A percentile compares a stretch with the other conserved stretches of the same genome.
Conservation (phyloP, 768 basidiomycete species). For the Boletus edulis region DNA sequence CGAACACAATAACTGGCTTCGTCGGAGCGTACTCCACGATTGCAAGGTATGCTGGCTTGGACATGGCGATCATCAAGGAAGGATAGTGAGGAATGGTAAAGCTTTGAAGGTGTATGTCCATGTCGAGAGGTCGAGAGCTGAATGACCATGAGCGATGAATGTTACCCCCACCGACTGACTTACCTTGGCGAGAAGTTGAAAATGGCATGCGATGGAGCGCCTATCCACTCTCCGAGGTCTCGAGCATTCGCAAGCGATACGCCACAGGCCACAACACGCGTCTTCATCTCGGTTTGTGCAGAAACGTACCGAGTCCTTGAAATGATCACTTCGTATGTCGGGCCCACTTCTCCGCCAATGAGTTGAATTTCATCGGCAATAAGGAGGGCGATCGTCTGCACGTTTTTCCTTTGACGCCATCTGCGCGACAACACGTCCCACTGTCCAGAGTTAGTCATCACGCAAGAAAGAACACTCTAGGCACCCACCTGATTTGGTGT, state of each 20-base stretch:
- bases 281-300: conserved; percentile 89
- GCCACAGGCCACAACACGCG: conserved; percentile 91
- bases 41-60: conserved; percentile 94
- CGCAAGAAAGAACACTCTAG: background rate
- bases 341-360: conserved; percentile 92
- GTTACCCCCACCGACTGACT: conserved; percentile 5
- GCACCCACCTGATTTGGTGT: conserved; percentile 80
- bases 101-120: conserved; percentile 96
- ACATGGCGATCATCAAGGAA: conserved; percentile 98
- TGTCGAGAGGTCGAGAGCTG: conserved; percentile 92
- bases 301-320: conserved; percentile 97
- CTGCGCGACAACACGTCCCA: conserved; percentile 95
- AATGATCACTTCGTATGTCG: conserved; percentile 94
- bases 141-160: conserved; percentile 13
- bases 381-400: conserved; percentile 87
- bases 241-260: conserved; percentile 95
- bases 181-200: conserved; percentile 97
- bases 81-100: conserved; percentile 98
- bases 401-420: conserved; percentile 97
- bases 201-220: conserved; percentile 87
- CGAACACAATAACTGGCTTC: conserved; percentile 90
- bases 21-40: conserved; percentile 83
- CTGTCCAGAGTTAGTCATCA: conserved; percentile 36
- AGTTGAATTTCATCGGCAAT: conserved; percentile 96
- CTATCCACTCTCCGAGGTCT: conserved; percentile 98